These are phyloP conservation scores for Chlorella sp. DNA, from an alignment of 139 green algal species.

Conservation along the genomic window DNA sequence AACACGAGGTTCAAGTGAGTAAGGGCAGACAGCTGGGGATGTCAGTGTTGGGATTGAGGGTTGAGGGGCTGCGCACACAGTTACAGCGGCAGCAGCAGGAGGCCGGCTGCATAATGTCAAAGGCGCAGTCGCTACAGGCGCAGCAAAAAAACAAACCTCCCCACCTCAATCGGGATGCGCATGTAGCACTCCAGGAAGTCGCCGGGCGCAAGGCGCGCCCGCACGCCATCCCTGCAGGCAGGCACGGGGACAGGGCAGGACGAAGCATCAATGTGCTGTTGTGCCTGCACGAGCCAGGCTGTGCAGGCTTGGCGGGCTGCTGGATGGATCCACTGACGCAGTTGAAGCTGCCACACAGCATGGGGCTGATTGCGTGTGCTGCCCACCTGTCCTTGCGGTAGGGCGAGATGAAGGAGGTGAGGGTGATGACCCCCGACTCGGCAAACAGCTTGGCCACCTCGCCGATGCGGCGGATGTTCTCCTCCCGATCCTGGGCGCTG, in stretches of 20 bases:
- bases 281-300: too few species aligned
- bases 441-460: constrained; percentile 96
- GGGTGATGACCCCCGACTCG: constrained; percentile 87
- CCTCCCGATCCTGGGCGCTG: constrained; percentile 76
- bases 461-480: constrained; percentile 96
- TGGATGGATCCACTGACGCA: too few species aligned
- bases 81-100: too few species aligned
- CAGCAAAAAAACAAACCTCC: background rate
- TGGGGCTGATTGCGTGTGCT: background rate
- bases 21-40: background rate
- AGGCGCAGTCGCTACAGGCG: background rate
- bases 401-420: constrained; percentile 97
- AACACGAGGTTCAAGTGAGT: background rate
- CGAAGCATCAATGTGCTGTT: too few species aligned
- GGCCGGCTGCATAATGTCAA: background rate
- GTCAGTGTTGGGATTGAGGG: background rate
- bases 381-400: constrained; percentile 81
- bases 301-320: too few species aligned
- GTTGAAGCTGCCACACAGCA: background rate
- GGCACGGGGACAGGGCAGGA: background rate
- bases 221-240: constrained; percentile 16
- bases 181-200: constrained; percentile 94
- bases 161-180: constrained; percentile 79
- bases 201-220: constrained; percentile 33
- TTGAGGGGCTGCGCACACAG: too few species aligned